These are phyloP conservation scores for Candida xyloterini DNA, from an alignment of 805 yeast species.

Conservation along the genomic window DNA sequence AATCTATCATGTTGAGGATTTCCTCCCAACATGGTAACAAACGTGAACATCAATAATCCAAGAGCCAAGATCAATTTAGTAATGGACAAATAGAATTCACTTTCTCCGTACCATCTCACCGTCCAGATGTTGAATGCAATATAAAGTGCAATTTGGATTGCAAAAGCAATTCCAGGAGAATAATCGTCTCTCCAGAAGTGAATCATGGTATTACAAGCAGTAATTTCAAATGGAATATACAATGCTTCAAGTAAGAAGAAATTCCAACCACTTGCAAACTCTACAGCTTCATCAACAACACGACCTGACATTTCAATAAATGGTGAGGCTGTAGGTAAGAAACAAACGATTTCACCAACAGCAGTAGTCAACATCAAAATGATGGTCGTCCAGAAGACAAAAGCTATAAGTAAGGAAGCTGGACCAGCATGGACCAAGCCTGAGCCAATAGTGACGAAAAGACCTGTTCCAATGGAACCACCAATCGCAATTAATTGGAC, in stretches of 20 bases:
- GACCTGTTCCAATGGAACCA: constrained; percentile 40
- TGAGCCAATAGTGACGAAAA: constrained; percentile 37
- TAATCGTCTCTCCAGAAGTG: constrained; percentile 51
- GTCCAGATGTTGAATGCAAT: constrained; percentile 44
- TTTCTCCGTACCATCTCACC: constrained; percentile 49
- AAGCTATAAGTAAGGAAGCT: constrained; percentile 33
- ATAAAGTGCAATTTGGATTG: constrained; percentile 41
- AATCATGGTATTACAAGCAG: constrained; percentile 50
- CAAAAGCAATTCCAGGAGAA: constrained; percentile 45
- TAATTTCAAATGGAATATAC: constrained; percentile 48
- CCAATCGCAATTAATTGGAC: constrained; percentile 40
- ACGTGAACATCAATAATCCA: constrained; percentile 48
- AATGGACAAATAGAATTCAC: constrained; percentile 46
- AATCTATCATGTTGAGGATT: constrained; percentile 49
- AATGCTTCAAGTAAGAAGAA: constrained; percentile 43
- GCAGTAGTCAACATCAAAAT: constrained; percentile 35
- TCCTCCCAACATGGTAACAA: constrained; percentile 56
- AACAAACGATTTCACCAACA: constrained; percentile 38
- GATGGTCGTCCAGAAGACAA: constrained; percentile 33
- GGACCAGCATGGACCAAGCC: constrained; percentile 38
- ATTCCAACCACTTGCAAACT: constrained; percentile 36
- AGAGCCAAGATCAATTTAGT: constrained; percentile 47
- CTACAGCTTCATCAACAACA: constrained; percentile 37
- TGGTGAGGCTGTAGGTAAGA: constrained; percentile 37
- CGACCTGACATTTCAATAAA: constrained; percentile 38